Evolutionary conservation across 495 filamentous ascomycete species (phyloP), one percentile per base, ranked within the genome.

Genomic region (Hypoxylon cercidicola): DNA sequence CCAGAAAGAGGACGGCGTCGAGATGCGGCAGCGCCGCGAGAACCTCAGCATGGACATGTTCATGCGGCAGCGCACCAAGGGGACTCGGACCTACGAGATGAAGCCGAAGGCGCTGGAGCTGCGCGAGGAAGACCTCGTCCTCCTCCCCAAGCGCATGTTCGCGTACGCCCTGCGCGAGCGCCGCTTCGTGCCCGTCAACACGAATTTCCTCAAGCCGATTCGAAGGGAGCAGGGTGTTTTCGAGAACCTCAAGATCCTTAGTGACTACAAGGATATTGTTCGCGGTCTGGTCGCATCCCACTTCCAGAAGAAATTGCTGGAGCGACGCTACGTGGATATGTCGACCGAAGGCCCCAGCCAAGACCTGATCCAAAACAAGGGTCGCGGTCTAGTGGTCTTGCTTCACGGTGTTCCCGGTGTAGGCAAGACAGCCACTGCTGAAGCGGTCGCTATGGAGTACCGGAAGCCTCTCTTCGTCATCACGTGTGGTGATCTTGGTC

Each of bases 351-450:
- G 72, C 0, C 66, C 58, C 0, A 90, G 92, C 64, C 91, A 93
- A 72, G 83, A 86, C 56, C 62, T 85, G 1, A 80, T 85, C 44
- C 71, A 74, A 52, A 80, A 81, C 49, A 87, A 88, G 64, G 87
- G 86, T 9, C 77, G 77, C 9, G 86, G 85, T 1, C 70, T 88
- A 0, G 78, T 86, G 5, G 70, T 80, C 18, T 45, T 81, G 67
- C 78, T 79, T 0, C 84, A 85, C 49, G 87, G 87, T 12, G 75
- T 74, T 0, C 86, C 88, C 0, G 87, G 86, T 0, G 80, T 83
- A 0, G 86, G 87, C 4, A 89, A 90, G 66, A 89, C 88, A 0
- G 74, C 82, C 0, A 89, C 86, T 0, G 86, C 85, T 1, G 81
- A 81, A 37, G 75, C 77, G 0, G 74, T 86, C 2, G 84, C 86